phyloP scores from a whole-genome alignment of 176 grass and related monocot species.

The Carex myosuroides region DNA sequence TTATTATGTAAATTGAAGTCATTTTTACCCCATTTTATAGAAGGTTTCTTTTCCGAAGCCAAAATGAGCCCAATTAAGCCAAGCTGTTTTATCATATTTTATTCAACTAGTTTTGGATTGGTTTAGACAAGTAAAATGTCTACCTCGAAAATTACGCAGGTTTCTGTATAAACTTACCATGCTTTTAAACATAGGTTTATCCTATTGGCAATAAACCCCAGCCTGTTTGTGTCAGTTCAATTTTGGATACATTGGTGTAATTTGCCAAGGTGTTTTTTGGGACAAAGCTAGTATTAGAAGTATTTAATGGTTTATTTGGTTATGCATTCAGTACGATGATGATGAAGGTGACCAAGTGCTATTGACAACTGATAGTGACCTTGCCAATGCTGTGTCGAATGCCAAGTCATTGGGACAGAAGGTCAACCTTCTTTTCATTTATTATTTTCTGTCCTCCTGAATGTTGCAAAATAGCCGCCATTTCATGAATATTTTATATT shows the following conservation, averaged over 20 bases:
- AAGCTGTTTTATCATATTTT: background rate
- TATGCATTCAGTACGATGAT: slow-evolving; percentile 75
- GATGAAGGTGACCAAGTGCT: slow-evolving; percentile 87
- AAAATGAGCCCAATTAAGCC: background rate
- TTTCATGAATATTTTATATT: background rate
- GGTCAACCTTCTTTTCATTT: slow-evolving; percentile 34
- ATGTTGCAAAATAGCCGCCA: background rate
- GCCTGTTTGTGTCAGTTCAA: background rate
- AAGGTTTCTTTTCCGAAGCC: background rate
- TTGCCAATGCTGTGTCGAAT: slow-evolving; percentile 61
- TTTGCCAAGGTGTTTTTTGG: background rate
- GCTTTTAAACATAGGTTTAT: background rate
- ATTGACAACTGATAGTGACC: slow-evolving; percentile 64
- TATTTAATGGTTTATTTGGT: slow-evolving; percentile 9
- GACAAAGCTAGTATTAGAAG: background rate
- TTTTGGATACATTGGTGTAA: background rate
- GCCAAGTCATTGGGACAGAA: slow-evolving; percentile 80
- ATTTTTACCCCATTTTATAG: background rate
- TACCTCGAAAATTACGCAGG: background rate
- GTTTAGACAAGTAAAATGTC: background rate
- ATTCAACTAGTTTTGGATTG: background rate
- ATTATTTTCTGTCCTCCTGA: background rate
- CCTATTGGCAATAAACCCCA: background rate
- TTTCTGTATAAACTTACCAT: background rate
- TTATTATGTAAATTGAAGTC: background rate